Evolutionary conservation across 495 filamentous ascomycete genomes (phyloP).

Genomic region (Annulohypoxylon stygium): DNA sequence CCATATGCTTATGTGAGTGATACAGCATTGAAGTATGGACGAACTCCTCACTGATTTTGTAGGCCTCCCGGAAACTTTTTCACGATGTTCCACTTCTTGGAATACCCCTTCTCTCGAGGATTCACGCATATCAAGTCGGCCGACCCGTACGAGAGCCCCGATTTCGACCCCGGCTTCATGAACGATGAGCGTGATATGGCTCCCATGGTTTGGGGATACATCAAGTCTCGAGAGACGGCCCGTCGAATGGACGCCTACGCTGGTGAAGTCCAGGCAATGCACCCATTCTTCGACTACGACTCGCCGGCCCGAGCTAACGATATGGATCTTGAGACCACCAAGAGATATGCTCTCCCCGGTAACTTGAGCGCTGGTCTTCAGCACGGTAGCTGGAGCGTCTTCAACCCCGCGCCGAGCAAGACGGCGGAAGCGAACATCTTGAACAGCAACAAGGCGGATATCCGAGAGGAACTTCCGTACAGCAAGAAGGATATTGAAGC

Average conservation of each 20-base stretch:
- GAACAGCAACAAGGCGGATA: conserved; percentile 65
- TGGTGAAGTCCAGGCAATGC: conserved; percentile 78
- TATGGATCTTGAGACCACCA: conserved; percentile 79
- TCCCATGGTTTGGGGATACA: conserved; percentile 88
- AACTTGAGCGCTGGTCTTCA: conserved; percentile 79
- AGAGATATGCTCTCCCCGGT: conserved; percentile 78
- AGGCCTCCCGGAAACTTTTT: conserved; percentile 83
- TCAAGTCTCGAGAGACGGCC: conserved; percentile 86
- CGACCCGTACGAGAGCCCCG: conserved; percentile 78
- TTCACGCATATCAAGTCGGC: conserved; percentile 77
- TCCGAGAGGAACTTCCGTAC: conserved; percentile 75
- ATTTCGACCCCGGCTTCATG: conserved; percentile 90
- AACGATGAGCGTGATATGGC: conserved; percentile 87
- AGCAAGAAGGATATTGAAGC: conserved; percentile 74
- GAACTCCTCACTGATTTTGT: conserved; percentile 1
- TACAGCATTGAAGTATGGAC: neutral
- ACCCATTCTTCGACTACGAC: conserved; percentile 75
- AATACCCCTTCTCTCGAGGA: conserved; percentile 86
- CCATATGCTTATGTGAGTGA: conserved; percentile 72
- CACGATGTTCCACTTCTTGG: conserved; percentile 88
- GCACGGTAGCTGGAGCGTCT: conserved; percentile 65
- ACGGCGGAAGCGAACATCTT: conserved; percentile 61
- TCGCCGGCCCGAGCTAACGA: conserved; percentile 76
- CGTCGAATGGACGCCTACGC: conserved; percentile 82
- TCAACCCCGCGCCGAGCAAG: conserved; percentile 58